Percentiles rank a stretch among this genome's conserved stretches.
Conservation (phyloP, 164 flowering plant species). For the Litsea cubeba region DNA sequence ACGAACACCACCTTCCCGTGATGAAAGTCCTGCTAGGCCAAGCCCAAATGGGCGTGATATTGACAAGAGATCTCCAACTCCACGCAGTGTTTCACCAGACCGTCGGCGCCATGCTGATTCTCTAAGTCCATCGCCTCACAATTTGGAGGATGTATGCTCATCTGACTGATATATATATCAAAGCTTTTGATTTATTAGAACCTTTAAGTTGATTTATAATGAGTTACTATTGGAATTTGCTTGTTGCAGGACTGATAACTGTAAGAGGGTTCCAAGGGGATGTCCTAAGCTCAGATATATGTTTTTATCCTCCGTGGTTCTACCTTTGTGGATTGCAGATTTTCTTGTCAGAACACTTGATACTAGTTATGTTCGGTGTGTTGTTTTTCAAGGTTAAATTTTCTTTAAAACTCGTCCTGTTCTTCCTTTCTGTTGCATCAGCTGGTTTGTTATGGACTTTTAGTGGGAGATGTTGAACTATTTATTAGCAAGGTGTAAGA, state of each 20-base stretch:
- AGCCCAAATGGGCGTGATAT: slow-evolving; percentile 21
- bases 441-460: slow-evolving; percentile 13
- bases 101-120: slow-evolving; percentile 46
- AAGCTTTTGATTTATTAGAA: background rate
- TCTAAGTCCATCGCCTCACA: slow-evolving; percentile 56
- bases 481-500: no score
- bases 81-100: slow-evolving; percentile 47
- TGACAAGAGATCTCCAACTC: slow-evolving; percentile 30
- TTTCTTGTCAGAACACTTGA: background rate
- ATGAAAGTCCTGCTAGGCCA: slow-evolving; percentile 46
- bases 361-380: slow-evolving; percentile 12
- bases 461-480: slow-evolving; percentile 13
- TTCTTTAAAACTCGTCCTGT: background rate
- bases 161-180: background rate
- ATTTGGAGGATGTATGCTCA: slow-evolving; percentile 19
- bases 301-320: background rate
- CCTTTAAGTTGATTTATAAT: background rate
- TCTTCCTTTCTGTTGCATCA: slow-evolving; percentile 16
- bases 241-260: slow-evolving; percentile 36
- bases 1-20: slow-evolving; percentile 31
- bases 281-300: no score
- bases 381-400: slow-evolving; percentile 22
- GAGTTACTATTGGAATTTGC: background rate
- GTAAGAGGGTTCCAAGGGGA: background rate
- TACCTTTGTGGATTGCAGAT: background rate